Base-by-base conservation (phyloP, 1,284 basidiomycete genomes). In the Ustilago esculenta region DNA sequence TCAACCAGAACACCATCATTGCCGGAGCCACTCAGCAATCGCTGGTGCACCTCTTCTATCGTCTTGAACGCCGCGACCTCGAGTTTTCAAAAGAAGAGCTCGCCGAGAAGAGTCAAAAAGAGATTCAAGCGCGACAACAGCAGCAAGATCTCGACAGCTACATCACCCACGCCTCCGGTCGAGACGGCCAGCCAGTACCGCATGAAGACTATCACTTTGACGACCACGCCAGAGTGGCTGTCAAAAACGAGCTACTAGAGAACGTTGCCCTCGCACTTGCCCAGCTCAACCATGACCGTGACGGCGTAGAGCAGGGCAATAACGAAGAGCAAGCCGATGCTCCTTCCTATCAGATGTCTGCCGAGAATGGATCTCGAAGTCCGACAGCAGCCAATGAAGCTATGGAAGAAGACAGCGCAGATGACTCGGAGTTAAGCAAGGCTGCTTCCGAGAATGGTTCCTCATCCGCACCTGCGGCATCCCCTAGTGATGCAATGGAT, bases 1-100 rank as follows among this genome's bases (percentile, higher is more conserved):
- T 96, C 51, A 93, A 90, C 79, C 86, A 89, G 12, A 92, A 92
- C 77, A 86, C 86, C 20, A 83, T 86, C 49, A 88, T 96, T 35
- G 89, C 89, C 27, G 88, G 88, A 23, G 86, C 88, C 3, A 88
- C 92, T 15, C 87, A 92, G 64, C 85, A 86, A 47, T 89, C 90
- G 3, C 86, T 96, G 47, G 90, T 94, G 12, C 87, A 91, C 69
- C 84, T 95, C 48, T 85, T 96, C 48, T 85, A 86, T 33, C 87
- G 88, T 27, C 65, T 72, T 14, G 53, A 66, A 10, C 58, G 58
- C 5, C 68, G 68, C 21, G 68, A 72, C 17, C 35, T 61, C 14
- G 61, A 71, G 20, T 29, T 57, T 5, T 46, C 68, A 9, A 67
- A 59, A 21, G 57, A 61, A 20, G 68, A 65, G 47, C 53, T 71